phyloP scores from a whole-genome alignment of 345 rosid genomes.

The Fremontodendron californicum region DNA sequence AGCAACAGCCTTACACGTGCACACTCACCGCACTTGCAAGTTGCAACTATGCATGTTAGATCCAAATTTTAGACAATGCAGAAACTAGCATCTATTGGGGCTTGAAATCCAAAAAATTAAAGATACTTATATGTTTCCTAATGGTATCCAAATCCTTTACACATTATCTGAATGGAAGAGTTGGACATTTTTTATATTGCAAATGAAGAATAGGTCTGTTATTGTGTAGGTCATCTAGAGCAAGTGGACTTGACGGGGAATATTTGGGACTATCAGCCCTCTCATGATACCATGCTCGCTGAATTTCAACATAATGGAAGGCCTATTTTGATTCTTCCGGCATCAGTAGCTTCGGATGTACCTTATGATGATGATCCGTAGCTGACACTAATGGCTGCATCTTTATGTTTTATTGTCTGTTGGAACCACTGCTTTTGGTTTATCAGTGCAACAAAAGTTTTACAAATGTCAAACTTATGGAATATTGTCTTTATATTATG shows the following conservation, averaged over 20 bases:
- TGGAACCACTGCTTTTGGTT: neutral
- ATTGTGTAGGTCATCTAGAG: conserved; percentile 51
- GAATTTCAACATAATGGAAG: conserved; percentile 62
- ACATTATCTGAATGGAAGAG: neutral
- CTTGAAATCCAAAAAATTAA: neutral
- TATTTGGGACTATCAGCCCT: conserved; percentile 35
- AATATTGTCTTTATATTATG: neutral
- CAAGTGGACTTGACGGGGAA: conserved; percentile 79
- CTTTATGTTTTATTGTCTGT: neutral
- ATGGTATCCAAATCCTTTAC: neutral
- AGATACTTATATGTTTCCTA: neutral
- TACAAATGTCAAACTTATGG: neutral
- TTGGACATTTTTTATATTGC: neutral
- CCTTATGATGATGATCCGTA: conserved; percentile 89
- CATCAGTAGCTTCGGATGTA: conserved; percentile 22
- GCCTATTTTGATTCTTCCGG: conserved; percentile 55
- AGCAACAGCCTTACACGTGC: neutral
- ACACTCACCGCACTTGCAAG: neutral
- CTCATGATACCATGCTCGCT: conserved; percentile 35
- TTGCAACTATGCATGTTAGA: neutral
- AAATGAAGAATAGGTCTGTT: neutral
- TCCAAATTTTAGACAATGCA: neutral
- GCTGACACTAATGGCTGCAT: neutral
- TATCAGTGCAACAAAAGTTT: neutral
- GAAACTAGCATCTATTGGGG: neutral